Evolutionary conservation across 2,329 filamentous ascomycete species (phyloP), one percentile per base, ranked within the genome.

Genomic region (Diaporthe sp.): DNA sequence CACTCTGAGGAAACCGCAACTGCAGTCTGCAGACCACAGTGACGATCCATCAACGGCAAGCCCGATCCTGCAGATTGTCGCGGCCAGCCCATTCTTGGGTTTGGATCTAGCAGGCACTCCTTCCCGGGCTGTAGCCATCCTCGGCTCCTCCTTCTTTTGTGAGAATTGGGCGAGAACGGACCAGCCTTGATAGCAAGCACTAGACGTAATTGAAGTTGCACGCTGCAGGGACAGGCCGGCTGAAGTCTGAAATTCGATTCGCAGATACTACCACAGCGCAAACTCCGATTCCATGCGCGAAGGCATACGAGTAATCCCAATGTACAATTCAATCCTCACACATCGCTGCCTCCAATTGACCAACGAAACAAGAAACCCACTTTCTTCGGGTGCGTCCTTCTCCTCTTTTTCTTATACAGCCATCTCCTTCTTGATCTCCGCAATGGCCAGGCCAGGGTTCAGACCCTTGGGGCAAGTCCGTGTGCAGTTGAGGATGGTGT

Each of bases 401-500:
- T 70, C 17, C 19, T 49, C 34, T 28, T 46, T 37, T 37, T 22
- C 53, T 82, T 84, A 88, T 51, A 91, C 86, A 74, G 96, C 92
- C 94, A 98, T 94, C 88, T 93, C 91, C 94, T 98, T 98, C 94
- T 98, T 98, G 86, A 98, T 98, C 90, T 98, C 94, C 72, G 96
- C 96, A 87, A 99, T 98, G 25, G 97, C 97, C 84, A 95, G 90
- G 79, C 95, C 97, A 28, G 97, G 97, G 89, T 99, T 99, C 81
- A 99, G 87, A 61, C 97, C 97, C 94, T 99, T 99, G 83, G 97
- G 97, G 87, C 97, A 99, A 74, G 96, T 98, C 86, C 95, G 91
- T 79, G 96, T 96, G 92, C 96, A 99, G 91, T 99, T 99, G 81
- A 99, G 92, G 84, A 99, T 99, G 78, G 97, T 99, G 90, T 99